These are phyloP conservation scores for Zygotorulaspora florentina DNA, from an alignment of 805 yeast species.

Conservation along the genomic window DNA sequence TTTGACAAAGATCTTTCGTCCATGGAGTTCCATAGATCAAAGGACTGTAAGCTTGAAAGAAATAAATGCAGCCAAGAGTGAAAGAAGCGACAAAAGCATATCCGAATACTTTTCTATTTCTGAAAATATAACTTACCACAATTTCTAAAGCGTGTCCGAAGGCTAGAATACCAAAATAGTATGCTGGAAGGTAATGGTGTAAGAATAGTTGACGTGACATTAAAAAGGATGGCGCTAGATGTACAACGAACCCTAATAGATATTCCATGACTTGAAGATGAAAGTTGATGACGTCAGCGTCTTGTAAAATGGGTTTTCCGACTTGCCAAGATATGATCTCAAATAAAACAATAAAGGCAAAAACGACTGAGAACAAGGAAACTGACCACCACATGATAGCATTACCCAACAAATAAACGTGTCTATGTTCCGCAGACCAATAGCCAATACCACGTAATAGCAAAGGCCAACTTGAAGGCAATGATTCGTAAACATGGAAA, in stretches of 20 bases:
- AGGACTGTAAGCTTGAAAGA: slow-evolving; percentile 63
- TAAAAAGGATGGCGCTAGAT: slow-evolving; percentile 69
- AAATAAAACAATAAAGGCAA: slow-evolving; percentile 42
- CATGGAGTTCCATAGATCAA: slow-evolving; percentile 75
- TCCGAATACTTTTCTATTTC: slow-evolving; percentile 42
- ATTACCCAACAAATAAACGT: slow-evolving; percentile 71
- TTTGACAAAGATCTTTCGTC: slow-evolving; percentile 65
- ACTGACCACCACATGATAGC: slow-evolving; percentile 78
- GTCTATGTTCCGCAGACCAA: slow-evolving; percentile 54
- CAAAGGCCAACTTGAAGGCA: slow-evolving; percentile 72
- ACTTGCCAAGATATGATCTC: slow-evolving; percentile 62
- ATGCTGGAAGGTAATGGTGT: slow-evolving; percentile 91
- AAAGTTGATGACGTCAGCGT: slow-evolving; percentile 57
- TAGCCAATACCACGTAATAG: slow-evolving; percentile 75
- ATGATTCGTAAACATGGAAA: slow-evolving; percentile 67
- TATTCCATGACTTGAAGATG: slow-evolving; percentile 60
- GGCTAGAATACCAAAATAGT: slow-evolving; percentile 79
- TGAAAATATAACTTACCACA: slow-evolving; percentile 41
- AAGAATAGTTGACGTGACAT: slow-evolving; percentile 92
- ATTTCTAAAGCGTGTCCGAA: slow-evolving; percentile 65
- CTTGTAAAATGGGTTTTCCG: slow-evolving; percentile 46
- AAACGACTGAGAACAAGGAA: slow-evolving; percentile 48
- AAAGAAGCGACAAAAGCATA: slow-evolving; percentile 46
- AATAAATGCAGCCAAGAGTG: slow-evolving; percentile 45
- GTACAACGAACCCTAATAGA: slow-evolving; percentile 65